Conservation (phyloP, 371 early-diverging fungal genomes). For the Coemansia sp. region DNA sequence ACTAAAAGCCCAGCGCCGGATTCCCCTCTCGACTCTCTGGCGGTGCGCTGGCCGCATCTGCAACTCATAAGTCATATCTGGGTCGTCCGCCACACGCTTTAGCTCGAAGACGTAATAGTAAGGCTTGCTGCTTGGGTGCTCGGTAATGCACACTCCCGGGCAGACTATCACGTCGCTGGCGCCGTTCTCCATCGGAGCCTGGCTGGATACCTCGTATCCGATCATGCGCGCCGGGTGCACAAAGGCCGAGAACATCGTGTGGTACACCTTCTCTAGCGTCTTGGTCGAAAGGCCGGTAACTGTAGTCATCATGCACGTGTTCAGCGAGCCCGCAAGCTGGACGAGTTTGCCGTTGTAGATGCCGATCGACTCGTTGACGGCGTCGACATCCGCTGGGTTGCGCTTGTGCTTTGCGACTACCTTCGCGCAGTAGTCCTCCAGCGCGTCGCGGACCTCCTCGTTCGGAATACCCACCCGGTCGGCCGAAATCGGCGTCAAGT, state of each 20-base stretch:
- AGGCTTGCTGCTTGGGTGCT: background rate
- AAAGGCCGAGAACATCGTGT: too few species aligned
- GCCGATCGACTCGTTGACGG: background rate
- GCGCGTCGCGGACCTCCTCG: background rate
- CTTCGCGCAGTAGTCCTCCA: background rate
- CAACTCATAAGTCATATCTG: too few species aligned
- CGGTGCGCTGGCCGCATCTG: too few species aligned
- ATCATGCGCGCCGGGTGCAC: too few species aligned
- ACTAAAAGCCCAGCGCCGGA: too few species aligned
- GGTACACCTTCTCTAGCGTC: too few species aligned
- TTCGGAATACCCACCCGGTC: constrained; percentile 11
- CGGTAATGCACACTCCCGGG: background rate
- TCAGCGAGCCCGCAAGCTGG: background rate
- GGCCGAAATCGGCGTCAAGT: background rate
- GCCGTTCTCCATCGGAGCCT: background rate
- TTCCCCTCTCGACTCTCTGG: too few species aligned
- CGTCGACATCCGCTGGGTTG: background rate
- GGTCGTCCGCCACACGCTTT: background rate
- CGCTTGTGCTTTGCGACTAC: background rate
- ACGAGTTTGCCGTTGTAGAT: background rate
- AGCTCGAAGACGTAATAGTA: background rate
- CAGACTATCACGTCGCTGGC: background rate
- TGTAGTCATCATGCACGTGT: too few species aligned
- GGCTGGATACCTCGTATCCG: too few species aligned
- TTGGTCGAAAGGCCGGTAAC: too few species aligned